Base-by-base conservation (phyloP, 2,329 filamentous ascomycete species). In the Emmonsia crescens region DNA sequence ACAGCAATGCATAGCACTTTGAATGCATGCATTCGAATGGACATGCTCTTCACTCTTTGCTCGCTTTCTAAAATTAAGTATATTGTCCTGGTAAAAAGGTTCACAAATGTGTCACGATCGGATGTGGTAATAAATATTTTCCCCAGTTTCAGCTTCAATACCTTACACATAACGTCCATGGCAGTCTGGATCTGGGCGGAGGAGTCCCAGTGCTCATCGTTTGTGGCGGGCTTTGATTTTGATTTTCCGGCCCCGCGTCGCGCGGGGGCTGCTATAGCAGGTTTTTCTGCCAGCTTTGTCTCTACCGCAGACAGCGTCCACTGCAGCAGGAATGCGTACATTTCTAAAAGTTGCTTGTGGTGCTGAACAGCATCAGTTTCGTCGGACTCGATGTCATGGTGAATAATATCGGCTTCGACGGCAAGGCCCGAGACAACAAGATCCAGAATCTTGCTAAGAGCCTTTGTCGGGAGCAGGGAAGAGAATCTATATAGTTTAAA, bases 301-400 rank as follows among this genome's bases (percentile, higher is more conserved):
- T 99, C 94, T 57, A 96, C 90, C n/a, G 89, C 91, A 6, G 91
- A 88, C 66, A 97, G 88, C 6, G 91, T 89, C 95, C 94, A 99
- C 75, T 96, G 92, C 57, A 99, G 78, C 12, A 99, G 80, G 71
- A 96, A 99, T 40, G 88, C 93, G 73, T 95, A 97, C 71, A 96
- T 89, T 73, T 99, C 94, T 66, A 99, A 83, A 1, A 96, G 81
- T 67, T 89, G 86, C 75, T 96, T 96, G 78, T 99, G 93, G 69
- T 95, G 87, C 46, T 87, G 82, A 55, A 96, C 80, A 9, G 88
- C 82, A 70, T 95, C 91, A 74, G 96, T 91, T 72, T 97, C 93
- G 75, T 97, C 93, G 51, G 85, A 87, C 71, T 96, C 92, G 72
- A 96, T 83, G 71, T 96, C 92, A 73, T 89, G 84, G 74, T 95